phyloP scores from a whole-genome alignment of 306 rosid genomes.

The Ochetophila trinervis region DNA sequence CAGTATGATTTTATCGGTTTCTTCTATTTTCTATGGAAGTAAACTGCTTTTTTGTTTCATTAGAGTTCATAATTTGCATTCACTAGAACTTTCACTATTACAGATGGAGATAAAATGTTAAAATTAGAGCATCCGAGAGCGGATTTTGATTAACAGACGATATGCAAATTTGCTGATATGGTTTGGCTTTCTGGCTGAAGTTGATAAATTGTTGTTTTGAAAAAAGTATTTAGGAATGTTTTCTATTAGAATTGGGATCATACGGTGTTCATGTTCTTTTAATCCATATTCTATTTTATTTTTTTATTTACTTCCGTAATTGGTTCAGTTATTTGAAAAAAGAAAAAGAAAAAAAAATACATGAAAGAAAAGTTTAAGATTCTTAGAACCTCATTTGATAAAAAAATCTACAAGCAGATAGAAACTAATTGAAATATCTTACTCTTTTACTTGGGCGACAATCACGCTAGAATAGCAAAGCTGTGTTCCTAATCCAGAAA shows the following conservation, averaged over 20 bases:
- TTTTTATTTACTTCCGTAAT: too few species aligned
- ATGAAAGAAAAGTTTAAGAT: too few species aligned
- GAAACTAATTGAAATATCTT: too few species aligned
- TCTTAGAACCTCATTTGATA: too few species aligned
- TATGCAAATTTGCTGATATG: not conserved
- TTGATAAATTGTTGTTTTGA: not conserved
- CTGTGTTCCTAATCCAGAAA: not conserved
- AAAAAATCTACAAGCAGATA: too few species aligned
- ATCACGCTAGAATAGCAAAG: not conserved
- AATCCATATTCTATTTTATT: not conserved
- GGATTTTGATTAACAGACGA: not conserved
- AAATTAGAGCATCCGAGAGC: not conserved
- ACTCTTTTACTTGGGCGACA: not conserved
- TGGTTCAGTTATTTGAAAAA: too few species aligned
- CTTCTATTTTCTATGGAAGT: not conserved
- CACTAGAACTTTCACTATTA: too few species aligned
- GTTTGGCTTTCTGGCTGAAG: not conserved
- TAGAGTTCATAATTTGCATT: not conserved
- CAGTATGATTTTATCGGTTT: conserved; percentile 38
- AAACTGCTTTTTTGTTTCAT: not conserved
- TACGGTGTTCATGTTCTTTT: not conserved
- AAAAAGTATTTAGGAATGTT: not conserved
- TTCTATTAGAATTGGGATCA: not conserved
- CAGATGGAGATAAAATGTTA: not conserved
- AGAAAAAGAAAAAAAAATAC: too few species aligned